phyloP scores from a whole-genome alignment of 2,329 filamentous ascomycete species.

The Epichloe brachyelytri region DNA sequence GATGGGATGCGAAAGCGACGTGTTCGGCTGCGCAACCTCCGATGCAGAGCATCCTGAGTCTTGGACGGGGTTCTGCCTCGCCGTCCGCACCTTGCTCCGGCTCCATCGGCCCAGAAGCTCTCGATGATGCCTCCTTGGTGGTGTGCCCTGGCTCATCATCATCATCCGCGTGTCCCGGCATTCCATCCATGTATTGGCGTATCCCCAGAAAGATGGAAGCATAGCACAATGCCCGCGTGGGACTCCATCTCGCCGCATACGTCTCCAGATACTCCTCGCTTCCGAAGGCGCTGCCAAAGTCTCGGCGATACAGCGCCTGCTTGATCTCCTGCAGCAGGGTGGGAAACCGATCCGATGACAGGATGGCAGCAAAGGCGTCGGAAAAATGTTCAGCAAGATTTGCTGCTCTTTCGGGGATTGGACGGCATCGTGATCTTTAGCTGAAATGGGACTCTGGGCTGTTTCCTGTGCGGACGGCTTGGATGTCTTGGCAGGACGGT shows the following conservation, averaged over 20 bases:
- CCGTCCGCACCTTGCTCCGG: background rate
- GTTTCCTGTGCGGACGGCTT: background rate
- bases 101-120: background rate
- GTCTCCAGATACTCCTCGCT: conserved; percentile 57
- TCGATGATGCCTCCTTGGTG: background rate
- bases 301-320: conserved; percentile 68
- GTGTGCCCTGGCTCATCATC: background rate
- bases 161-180: conserved; percentile 6
- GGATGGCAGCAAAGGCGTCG: conserved; percentile 42
- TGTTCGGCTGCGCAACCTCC: conserved; percentile 52
- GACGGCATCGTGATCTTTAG: background rate
- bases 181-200: conserved; percentile 18
- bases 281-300: conserved; percentile 72
- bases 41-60: conserved; percentile 32
- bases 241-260: conserved; percentile 86
- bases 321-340: conserved; percentile 69
- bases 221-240: conserved; percentile 73
- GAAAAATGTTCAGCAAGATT: conserved; percentile 57
- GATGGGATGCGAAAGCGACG: conserved; percentile 34
- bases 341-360: conserved; percentile 34
- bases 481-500: background rate
- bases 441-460: background rate
- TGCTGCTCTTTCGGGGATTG: conserved; percentile 38
- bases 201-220: conserved; percentile 37
- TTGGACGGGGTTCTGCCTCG: background rate